Evolutionary conservation across 768 basidiomycete species (phyloP).

Genomic region (Rhodosporidiobolus odoratus): DNA sequence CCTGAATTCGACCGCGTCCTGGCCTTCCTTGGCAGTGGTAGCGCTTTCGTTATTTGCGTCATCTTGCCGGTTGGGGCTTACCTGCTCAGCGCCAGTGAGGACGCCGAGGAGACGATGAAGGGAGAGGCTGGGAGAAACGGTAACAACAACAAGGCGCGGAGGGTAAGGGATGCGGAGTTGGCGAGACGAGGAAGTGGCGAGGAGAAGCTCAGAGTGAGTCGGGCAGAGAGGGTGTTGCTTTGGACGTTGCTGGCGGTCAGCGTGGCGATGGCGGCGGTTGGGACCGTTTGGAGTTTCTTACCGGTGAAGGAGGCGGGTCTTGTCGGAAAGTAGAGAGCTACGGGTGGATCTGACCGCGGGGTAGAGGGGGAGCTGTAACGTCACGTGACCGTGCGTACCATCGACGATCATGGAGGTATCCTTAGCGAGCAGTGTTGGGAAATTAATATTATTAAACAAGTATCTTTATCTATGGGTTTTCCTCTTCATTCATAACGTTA

Average conservation of each 20-base stretch:
- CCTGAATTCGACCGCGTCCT: slow-evolving; percentile 37
- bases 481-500: background rate
- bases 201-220: background rate
- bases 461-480: no score
- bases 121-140: slow-evolving; percentile 23
- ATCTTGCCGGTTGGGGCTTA: slow-evolving; percentile 73
- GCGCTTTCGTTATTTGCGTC: slow-evolving; percentile 67
- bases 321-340: no score
- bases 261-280: background rate
- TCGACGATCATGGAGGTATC: no score
- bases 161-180: slow-evolving; percentile 4
- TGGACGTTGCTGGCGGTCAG: slow-evolving; percentile 10
- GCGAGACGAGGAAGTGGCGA: background rate
- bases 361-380: no score
- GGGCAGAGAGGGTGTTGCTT: background rate
- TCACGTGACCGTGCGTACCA: no score
- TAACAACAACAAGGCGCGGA: slow-evolving; percentile 35
- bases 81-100: slow-evolving; percentile 46
- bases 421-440: no score
- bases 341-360: no score
- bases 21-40: slow-evolving; percentile 80
- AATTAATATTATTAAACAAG: no score
- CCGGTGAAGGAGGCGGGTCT: slow-evolving; percentile 12
- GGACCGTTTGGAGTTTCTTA: slow-evolving; percentile 19
- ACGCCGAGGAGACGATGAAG: background rate